Evolutionary conservation across 192 early-diverging fungal genomes (phyloP), one percentile per base, ranked within the genome.

Genomic region (Jimgerdemannia lactiflua): DNA sequence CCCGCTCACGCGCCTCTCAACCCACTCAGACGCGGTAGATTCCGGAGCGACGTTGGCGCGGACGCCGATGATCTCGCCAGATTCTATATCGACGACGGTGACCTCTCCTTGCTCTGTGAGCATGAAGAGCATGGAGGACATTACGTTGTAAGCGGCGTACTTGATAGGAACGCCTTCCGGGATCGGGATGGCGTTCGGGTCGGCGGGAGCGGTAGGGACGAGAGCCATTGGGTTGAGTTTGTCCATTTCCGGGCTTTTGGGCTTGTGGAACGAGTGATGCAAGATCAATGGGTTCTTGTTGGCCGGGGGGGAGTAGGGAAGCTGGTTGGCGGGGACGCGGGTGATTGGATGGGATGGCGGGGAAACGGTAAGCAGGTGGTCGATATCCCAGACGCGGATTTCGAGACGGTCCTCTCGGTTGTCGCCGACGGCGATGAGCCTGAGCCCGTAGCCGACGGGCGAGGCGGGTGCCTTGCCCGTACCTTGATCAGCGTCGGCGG

Each of bases 71-170:
- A 81, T 72, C n/a, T 73, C 43, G 44, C 79, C 79, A 4, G 79
- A 77, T 43, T 81, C 79, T 4, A 81, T 77, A 54, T 81, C 76
- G 54, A 81, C 49, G 1, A 81, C 67, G 4, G 79, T 81, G 7
- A 81, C 70, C 42, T 77, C 72, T 42, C 79, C 79, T 42, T 77
- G 75, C 49, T 81, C 79, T 8, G 79, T 81, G 3, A 81, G 65
- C 17, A 81, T 43, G 65, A 81, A 81, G 11, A 81, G 59, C 17
- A 70, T 71, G 3, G 71, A 77, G 39, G 74, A 71, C 11, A 81
- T 63, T 20, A 81, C 79, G 59, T 81, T 81, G 39, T 81, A 81
- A 10, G 79, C 79, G 0, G 79, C 74, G 69, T 81, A 81, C 19
- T 81, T 81, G 44, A 81, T 76, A 9, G 72, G 72, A 64, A 73